Evolutionary conservation across 495 filamentous ascomycete genomes (phyloP).

Genomic region (Lentithecium fluviatile): DNA sequence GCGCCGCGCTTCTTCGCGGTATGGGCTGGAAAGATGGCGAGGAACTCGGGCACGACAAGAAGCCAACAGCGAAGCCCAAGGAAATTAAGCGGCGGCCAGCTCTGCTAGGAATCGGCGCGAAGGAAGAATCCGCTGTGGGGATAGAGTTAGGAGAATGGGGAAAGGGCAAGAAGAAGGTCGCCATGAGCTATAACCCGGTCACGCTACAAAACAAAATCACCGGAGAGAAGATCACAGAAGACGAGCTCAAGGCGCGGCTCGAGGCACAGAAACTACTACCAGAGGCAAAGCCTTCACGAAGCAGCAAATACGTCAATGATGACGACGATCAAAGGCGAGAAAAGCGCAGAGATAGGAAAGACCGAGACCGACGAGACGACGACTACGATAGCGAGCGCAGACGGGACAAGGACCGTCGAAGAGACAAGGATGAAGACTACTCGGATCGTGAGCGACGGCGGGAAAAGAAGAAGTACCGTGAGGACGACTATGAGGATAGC

Average conservation of each 20-base stretch:
- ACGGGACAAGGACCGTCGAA: slow-evolving; percentile 8
- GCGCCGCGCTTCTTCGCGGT: slow-evolving; percentile 77
- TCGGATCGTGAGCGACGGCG: slow-evolving; percentile 22
- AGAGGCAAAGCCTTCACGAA: slow-evolving; percentile 11
- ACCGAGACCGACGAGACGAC: slow-evolving; percentile 27
- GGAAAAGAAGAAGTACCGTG: slow-evolving; percentile 39
- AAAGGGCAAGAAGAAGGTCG: slow-evolving; percentile 59
- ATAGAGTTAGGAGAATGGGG: slow-evolving; percentile 76
- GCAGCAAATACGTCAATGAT: slow-evolving; percentile 42
- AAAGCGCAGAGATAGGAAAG: slow-evolving; percentile 39
- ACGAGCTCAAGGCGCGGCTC: slow-evolving; percentile 53
- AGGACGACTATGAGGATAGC: neutral
- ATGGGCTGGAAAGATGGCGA: slow-evolving; percentile 96
- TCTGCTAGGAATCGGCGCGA: slow-evolving; percentile 81
- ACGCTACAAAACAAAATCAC: slow-evolving; percentile 65
- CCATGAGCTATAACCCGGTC: slow-evolving; percentile 63
- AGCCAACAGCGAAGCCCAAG: slow-evolving; percentile 47
- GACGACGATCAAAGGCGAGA: slow-evolving; percentile 21
- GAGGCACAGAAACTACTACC: slow-evolving; percentile 47
- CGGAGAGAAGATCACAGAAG: slow-evolving; percentile 64
- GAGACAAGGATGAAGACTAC: slow-evolving; percentile 12
- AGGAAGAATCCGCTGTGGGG: slow-evolving; percentile 66
- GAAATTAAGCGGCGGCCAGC: slow-evolving; percentile 68
- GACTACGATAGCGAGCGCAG: slow-evolving; percentile 15
- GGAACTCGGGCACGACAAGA: slow-evolving; percentile 58